A percentile compares a stretch with the other conserved stretches of the same genome.
Conservation (phyloP, 495 filamentous ascomycete species). For the Penicillium longicatenatum region DNA sequence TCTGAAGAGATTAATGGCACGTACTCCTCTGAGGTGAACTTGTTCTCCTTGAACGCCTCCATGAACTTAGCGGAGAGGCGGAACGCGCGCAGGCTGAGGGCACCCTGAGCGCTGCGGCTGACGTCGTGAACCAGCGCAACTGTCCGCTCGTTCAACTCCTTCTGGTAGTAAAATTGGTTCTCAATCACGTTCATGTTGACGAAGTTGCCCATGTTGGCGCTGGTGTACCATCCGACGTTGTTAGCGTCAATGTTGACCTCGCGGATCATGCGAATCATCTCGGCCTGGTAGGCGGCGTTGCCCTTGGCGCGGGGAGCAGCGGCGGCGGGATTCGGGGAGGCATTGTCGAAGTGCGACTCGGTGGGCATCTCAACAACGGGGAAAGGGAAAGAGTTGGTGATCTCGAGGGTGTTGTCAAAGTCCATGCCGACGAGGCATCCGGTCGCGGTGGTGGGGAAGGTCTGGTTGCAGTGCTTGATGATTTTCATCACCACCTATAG, state of each 20-base stretch:
- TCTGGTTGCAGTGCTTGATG: slow-evolving; percentile 85
- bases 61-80: slow-evolving; percentile 86
- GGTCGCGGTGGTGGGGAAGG: slow-evolving; percentile 86
- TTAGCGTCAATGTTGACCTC: slow-evolving; percentile 99
- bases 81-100: slow-evolving; percentile 87
- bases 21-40: slow-evolving; percentile 94
- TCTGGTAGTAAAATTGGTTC: slow-evolving; percentile 97
- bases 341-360: slow-evolving; percentile 79
- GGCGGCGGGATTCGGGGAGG: slow-evolving; percentile 74
- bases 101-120: slow-evolving; percentile 88
- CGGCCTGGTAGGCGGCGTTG: slow-evolving; percentile 85
- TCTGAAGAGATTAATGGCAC: slow-evolving; percentile 23
- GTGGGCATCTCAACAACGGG: slow-evolving; percentile 76
- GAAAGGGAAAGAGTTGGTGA: slow-evolving; percentile 96
- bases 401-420: slow-evolving; percentile 74
- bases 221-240: slow-evolving; percentile 98
- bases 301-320: slow-evolving; percentile 90
- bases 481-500: slow-evolving; percentile 92
- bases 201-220: slow-evolving; percentile 98
- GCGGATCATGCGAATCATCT: slow-evolving; percentile 95
- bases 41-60: slow-evolving; percentile 89
- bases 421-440: slow-evolving; percentile 95
- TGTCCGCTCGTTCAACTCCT: slow-evolving; percentile 85
- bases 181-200: slow-evolving; percentile 93
- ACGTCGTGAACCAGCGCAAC: slow-evolving; percentile 96